A percentile compares a stretch with the other conserved stretches of the same genome.
Evolutionary conservation across 192 early-diverging fungal species (phyloP).

Genomic region (Neocallimastix lanati): DNA sequence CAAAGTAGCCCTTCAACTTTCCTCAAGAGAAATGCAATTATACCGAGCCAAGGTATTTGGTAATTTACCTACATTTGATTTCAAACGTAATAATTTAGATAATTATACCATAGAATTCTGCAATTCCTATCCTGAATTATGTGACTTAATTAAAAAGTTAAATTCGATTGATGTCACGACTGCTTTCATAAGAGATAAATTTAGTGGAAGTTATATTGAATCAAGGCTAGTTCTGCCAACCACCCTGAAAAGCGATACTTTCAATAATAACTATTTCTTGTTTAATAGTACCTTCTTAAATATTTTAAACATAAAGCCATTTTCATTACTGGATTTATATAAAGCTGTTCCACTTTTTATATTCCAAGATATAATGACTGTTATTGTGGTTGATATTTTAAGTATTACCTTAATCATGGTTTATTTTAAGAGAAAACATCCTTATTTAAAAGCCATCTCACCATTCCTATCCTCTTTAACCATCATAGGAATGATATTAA

Average conservation of each 20-base stretch:
- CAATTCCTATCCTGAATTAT: neutral
- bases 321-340: too few relatives aligned
- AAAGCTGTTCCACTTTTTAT: too few relatives aligned
- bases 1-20: neutral
- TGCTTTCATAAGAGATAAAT: neutral
- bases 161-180: neutral
- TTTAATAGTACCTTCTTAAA: too few relatives aligned
- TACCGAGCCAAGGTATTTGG: neutral
- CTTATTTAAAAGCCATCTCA: neutral
- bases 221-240: neutral
- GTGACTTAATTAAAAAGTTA: neutral
- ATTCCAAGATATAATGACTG: too few relatives aligned
- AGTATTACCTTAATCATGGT: neutral
- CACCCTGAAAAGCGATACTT: too few relatives aligned
- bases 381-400: too few relatives aligned
- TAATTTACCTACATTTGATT: neutral
- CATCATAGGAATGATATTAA: neutral
- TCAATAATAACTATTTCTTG: too few relatives aligned
- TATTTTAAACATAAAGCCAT: too few relatives aligned
- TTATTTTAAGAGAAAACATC: neutral
- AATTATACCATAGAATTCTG: neutral
- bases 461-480: neutral
- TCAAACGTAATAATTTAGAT: neutral
- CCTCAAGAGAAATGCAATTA: neutral
- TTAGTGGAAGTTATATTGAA: neutral